phyloP scores from a whole-genome alignment of 805 yeast species.

The Hanseniaspora lachancei region DNA sequence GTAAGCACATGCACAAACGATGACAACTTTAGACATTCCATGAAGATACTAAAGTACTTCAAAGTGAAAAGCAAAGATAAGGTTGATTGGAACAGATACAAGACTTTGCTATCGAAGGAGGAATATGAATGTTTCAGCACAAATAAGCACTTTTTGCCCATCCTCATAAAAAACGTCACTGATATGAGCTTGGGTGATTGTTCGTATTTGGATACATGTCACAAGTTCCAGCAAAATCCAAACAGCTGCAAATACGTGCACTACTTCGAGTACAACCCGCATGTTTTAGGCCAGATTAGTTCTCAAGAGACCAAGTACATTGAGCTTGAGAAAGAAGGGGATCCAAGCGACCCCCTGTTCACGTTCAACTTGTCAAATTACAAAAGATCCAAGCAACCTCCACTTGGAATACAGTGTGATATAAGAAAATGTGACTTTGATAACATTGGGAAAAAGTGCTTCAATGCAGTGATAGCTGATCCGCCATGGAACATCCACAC shows the following conservation, averaged over 20 bases:
- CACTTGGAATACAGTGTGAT: slow-evolving; percentile 81
- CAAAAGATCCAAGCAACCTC: slow-evolving; percentile 32
- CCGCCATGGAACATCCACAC: slow-evolving; percentile 97
- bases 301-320: slow-evolving; percentile 17
- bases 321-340: slow-evolving; percentile 16
- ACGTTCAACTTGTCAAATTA: slow-evolving; percentile 7
- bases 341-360: neutral
- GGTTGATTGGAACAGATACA: neutral
- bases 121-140: slow-evolving; percentile 24
- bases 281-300: slow-evolving; percentile 21
- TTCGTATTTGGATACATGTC: slow-evolving; percentile 88
- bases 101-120: slow-evolving; percentile 21
- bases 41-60: slow-evolving; percentile 21
- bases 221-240: slow-evolving; percentile 38
- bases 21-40: slow-evolving; percentile 21
- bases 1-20: slow-evolving; percentile 19
- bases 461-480: slow-evolving; percentile 76
- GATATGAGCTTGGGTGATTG: slow-evolving; percentile 74
- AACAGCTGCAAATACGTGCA: slow-evolving; percentile 71
- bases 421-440: slow-evolving; percentile 58
- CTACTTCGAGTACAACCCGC: slow-evolving; percentile 39
- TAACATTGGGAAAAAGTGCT: slow-evolving; percentile 47
- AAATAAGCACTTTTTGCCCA: slow-evolving; percentile 43
- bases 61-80: slow-evolving; percentile 15
- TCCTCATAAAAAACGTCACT: slow-evolving; percentile 41